phyloP scores from a whole-genome alignment of 371 early-diverging fungal species.

The Lichtheimia ramosa region DNA sequence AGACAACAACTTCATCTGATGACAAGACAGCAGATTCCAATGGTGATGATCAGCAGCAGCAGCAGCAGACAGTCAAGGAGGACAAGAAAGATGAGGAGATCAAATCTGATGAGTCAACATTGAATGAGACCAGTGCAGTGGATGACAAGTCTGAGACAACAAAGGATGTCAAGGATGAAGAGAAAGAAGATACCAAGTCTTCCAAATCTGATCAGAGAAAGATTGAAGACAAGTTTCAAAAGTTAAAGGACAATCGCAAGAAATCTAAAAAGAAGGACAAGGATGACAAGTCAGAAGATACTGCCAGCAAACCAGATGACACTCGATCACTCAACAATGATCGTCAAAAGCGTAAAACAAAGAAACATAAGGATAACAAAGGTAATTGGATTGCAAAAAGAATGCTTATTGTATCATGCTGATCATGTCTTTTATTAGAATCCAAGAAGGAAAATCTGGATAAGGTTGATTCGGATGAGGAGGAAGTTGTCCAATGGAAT shows the following conservation, averaged over 20 bases:
- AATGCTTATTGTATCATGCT: no score
- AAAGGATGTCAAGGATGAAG: neutral
- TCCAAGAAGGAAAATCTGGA: neutral
- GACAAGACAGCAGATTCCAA: neutral
- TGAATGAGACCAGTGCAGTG: neutral
- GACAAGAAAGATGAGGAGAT: neutral
- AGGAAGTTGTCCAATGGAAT: slow-evolving; percentile 10
- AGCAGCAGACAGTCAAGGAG: neutral
- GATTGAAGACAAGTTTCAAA: neutral
- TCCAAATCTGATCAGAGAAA: neutral
- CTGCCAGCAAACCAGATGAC: no score
- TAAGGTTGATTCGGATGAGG: neutral
- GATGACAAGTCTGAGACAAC: neutral
- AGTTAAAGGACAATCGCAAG: neutral
- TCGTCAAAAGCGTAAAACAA: no score
- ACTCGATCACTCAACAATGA: no score
- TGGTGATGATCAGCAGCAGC: no score
- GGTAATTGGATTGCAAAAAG: no score
- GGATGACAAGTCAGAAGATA: no score
- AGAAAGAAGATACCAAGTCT: neutral
- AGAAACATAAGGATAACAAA: no score
- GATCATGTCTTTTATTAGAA: neutral
- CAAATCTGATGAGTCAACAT: neutral
- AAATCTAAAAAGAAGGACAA: neutral
- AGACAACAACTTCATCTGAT: neutral